A percentile compares a stretch with the other conserved stretches of the same genome.
Evolutionary conservation across 177 flowering plant genomes (phyloP).

Genomic region (Telopea speciosissima): DNA sequence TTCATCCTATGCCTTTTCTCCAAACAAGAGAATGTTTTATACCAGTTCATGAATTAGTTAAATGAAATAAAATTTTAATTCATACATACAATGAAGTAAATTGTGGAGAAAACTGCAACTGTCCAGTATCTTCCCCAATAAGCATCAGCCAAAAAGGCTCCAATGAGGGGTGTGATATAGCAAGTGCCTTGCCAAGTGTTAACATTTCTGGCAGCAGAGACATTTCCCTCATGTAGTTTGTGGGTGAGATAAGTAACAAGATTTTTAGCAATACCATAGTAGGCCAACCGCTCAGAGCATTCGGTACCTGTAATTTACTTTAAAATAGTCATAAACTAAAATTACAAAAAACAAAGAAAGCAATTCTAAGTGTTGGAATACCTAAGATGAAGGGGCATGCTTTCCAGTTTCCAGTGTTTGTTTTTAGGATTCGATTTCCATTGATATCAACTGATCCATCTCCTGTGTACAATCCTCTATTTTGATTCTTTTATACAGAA

Average conservation of each 20-base stretch:
- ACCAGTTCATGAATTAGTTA: no score
- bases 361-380: conserved; percentile 12
- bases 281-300: conserved; percentile 84
- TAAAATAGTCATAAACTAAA: conserved; percentile 6
- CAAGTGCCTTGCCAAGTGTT: conserved; percentile 85
- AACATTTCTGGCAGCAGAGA: conserved; percentile 72
- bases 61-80: not conserved
- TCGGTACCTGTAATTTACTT: conserved; percentile 55
- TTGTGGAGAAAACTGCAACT: conserved; percentile 66
- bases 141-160: conserved; percentile 85
- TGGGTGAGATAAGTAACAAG: conserved; percentile 72
- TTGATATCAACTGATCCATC: conserved; percentile 86
- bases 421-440: conserved; percentile 66
- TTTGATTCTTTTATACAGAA: conserved; percentile 28
- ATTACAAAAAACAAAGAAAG: not conserved
- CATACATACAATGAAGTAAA: conserved; percentile 55
- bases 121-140: conserved; percentile 91
- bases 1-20: no score
- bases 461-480: conserved; percentile 49
- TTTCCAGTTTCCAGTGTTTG: conserved; percentile 84
- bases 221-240: conserved; percentile 74
- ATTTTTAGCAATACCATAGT: conserved; percentile 77
- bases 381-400: conserved; percentile 88
- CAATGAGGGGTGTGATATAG: conserved; percentile 76
- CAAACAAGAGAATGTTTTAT: no score